Evolutionary conservation across 2,329 filamentous ascomycete genomes (phyloP).

Genomic region (Hypoxylon sp.): DNA sequence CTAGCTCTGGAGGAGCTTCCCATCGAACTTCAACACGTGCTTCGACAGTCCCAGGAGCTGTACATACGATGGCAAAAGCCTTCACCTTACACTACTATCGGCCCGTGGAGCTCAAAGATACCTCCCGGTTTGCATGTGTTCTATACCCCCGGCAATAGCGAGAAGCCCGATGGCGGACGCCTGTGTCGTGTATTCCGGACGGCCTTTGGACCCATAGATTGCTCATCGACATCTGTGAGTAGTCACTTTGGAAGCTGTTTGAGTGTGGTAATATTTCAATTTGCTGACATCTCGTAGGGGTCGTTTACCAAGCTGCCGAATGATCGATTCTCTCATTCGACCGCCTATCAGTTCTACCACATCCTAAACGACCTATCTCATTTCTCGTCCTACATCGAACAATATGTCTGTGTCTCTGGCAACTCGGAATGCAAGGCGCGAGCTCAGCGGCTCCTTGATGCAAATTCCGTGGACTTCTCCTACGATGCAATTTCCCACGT

Average conservation of each 20-base stretch:
- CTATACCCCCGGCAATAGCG: constrained; percentile 70
- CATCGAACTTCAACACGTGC: constrained; percentile 69
- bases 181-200: constrained; percentile 52
- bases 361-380: constrained; percentile 67
- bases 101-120: constrained; percentile 80
- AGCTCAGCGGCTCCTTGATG: constrained; percentile 51
- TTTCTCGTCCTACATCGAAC: constrained; percentile 65
- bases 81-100: constrained; percentile 66
- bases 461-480: constrained; percentile 75
- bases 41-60: constrained; percentile 76
- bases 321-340: constrained; percentile 69
- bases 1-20: constrained; percentile 80
- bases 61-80: constrained; percentile 83
- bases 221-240: constrained; percentile 52
- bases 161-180: constrained; percentile 44
- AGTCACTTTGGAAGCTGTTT: constrained; percentile 43
- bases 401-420: constrained; percentile 54
- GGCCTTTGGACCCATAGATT: constrained; percentile 53
- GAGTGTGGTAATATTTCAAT: constrained; percentile 63
- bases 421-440: constrained; percentile 46
- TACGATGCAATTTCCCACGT: constrained; percentile 75
- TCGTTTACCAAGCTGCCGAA: constrained; percentile 72
- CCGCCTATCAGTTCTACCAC: constrained; percentile 78
- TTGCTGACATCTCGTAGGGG: constrained; percentile 63
- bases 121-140: constrained; percentile 86